These are phyloP conservation scores for Alternaria alternata DNA, from an alignment of 2,329 filamentous ascomycete species.

Conservation along the genomic window DNA sequence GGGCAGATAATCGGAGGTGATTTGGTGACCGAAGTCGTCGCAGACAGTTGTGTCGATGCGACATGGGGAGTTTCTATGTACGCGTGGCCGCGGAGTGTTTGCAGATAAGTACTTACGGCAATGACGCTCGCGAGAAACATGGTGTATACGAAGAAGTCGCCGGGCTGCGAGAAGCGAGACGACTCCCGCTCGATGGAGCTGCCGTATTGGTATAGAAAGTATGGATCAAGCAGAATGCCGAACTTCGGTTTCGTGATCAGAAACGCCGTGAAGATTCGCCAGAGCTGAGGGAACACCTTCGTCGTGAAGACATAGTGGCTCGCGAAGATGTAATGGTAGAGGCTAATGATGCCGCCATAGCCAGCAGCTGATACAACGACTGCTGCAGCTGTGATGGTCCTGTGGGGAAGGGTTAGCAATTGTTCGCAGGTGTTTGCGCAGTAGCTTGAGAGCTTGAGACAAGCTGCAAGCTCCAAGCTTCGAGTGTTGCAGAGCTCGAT, in stretches of 20 bases:
- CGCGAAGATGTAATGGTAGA: slow-evolving; percentile 64
- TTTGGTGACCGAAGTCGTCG: slow-evolving; percentile 24
- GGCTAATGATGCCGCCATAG: slow-evolving; percentile 64
- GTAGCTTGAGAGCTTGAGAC: background rate
- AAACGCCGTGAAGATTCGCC: slow-evolving; percentile 67
- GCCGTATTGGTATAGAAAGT: slow-evolving; percentile 80
- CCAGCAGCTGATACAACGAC: slow-evolving; percentile 69
- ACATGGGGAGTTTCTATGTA: slow-evolving; percentile 11
- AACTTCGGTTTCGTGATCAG: slow-evolving; percentile 64
- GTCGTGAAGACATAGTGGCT: slow-evolving; percentile 63
- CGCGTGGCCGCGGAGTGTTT: background rate
- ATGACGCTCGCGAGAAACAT: slow-evolving; percentile 76
- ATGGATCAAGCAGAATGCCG: slow-evolving; percentile 74
- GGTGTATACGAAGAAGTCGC: slow-evolving; percentile 83
- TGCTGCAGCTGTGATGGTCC: slow-evolving; percentile 72
- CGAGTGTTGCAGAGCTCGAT: slow-evolving; percentile 1
- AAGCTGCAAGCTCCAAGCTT: background rate
- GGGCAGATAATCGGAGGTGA: slow-evolving; percentile 69
- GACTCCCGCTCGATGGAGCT: slow-evolving; percentile 76
- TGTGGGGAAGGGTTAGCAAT: slow-evolving; percentile 61
- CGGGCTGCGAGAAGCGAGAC: slow-evolving; percentile 75
- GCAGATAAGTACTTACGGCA: slow-evolving; percentile 70
- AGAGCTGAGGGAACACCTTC: slow-evolving; percentile 63
- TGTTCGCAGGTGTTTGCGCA: background rate
- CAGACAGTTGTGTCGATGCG: slow-evolving; percentile 31